These are phyloP conservation scores for Tetrahymena borealis DNA, from an alignment of 73 alveolate species.

Conservation along the genomic window DNA sequence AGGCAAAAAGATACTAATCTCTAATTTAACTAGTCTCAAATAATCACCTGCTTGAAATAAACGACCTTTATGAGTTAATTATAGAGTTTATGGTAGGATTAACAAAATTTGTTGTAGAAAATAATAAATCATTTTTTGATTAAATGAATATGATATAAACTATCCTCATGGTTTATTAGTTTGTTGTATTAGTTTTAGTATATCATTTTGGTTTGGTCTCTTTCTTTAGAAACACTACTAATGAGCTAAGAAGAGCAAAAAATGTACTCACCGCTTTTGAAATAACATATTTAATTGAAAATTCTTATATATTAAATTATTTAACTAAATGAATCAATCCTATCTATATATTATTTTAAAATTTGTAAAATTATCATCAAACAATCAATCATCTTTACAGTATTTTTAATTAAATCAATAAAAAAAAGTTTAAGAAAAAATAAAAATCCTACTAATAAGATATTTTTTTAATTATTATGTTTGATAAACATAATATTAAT, in stretches of 20 bases:
- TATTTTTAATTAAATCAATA: no score
- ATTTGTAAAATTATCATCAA: no score
- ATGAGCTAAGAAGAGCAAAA: neutral
- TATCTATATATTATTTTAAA: no score
- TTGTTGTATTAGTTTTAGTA: neutral
- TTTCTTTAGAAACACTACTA: neutral
- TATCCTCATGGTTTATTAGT: neutral
- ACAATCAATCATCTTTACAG: no score
- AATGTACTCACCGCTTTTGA: neutral
- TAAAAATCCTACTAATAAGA: no score
- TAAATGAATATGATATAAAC: neutral
- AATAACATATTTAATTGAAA: neutral
- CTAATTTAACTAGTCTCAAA: neutral
- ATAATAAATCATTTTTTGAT: neutral
- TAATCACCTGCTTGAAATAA: neutral
- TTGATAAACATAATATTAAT: no score
- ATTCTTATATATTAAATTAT: neutral
- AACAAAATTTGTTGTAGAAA: neutral
- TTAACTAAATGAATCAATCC: neutral
- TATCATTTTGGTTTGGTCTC: neutral
- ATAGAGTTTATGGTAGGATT: neutral
- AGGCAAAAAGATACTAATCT: neutral
- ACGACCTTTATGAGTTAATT: neutral
- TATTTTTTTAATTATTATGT: no score
- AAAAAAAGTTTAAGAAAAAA: no score